A percentile compares a stretch with the other conserved stretches of the same genome.
Evolutionary conservation across 2,329 filamentous ascomycete genomes (phyloP).

Genomic region (Paracoccidioides brasiliensis): DNA sequence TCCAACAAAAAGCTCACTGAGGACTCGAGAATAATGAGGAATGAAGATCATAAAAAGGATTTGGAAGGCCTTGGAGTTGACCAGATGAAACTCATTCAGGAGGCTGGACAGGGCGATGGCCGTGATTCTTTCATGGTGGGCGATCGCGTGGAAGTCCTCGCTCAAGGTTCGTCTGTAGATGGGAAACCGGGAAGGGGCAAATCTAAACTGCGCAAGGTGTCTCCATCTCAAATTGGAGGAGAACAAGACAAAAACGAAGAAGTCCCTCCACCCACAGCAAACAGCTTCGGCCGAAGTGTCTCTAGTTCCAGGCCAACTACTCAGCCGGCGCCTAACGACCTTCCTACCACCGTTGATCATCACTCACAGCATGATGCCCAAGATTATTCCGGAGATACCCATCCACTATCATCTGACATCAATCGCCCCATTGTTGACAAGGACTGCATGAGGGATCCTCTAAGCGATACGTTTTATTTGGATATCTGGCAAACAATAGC

Average conservation of each 20-base stretch:
- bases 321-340: not conserved
- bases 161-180: constrained; percentile 42
- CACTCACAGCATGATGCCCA: constrained; percentile 16
- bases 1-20: constrained; percentile 41
- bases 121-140: constrained; percentile 59
- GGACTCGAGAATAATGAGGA: constrained; percentile 47
- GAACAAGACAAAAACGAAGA: not conserved
- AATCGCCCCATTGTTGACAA: constrained; percentile 61
- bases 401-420: constrained; percentile 50
- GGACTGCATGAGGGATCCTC: constrained; percentile 87
- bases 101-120: constrained; percentile 47
- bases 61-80: constrained; percentile 68
- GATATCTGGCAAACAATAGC: constrained; percentile 80
- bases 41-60: constrained; percentile 55
- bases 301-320: not conserved
- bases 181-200: not conserved
- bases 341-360: constrained; percentile 57
- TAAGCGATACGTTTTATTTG: constrained; percentile 69
- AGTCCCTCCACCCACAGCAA: constrained; percentile 9
- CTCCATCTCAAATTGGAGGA: not conserved
- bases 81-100: constrained; percentile 54
- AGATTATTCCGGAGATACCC: constrained; percentile 39
- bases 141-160: constrained; percentile 55
- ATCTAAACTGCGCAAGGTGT: not conserved
- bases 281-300: constrained; percentile 45